Evolutionary conservation across 2,329 filamentous ascomycete species (phyloP), one percentile per base, ranked within the genome.

Genomic region (Geoglossum cookeanum): DNA sequence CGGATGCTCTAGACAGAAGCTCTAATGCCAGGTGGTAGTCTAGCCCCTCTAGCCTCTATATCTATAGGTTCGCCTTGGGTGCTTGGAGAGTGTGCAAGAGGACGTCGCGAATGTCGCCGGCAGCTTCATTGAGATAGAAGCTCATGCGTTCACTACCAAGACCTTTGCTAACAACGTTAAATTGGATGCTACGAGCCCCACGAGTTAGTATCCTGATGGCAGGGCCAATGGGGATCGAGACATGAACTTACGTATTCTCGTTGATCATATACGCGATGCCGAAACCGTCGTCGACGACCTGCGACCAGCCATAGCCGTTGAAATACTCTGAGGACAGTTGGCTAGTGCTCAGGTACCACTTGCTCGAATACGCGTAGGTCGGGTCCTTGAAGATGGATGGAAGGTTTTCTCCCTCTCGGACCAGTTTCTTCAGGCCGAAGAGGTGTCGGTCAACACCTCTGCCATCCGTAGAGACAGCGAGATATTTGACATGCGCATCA

Each of bases 251-350:
- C 84, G 81, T 90, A 71, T 96, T 94, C 77, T 97, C 91, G 69
- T 98, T 98, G 70, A 98, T 97, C 92, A 98, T 98, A 70, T 98
- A 98, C 44, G 92, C 92, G 67, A 98, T 94, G 62, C 92, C 92
- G 72, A 92, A 98, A 33, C 92, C 92, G 60, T 85, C 87, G 66
- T 97, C 90, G 57, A 97, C 85, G 56, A 98, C 92, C 75, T 98
- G 91, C 68, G 86, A 92, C 92, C 92, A 98, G 51, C 92, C 92
- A 71, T 98, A 98, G 29, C 94, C 92, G 69, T 98, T 98, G 73
- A 97, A 98, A 76, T 87, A 96, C 75, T 98, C 94, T 37, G 84
- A 90, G 72, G 85, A 92, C 68, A 98, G 75, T 74, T 98, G 94
- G 60, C 82, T 88, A 32, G 83, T 88, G 32, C 84, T 91, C 59